A percentile compares a stretch with the other conserved stretches of the same genome.
These are phyloP conservation scores for Phialophora macrospora DNA, from an alignment of 2,329 filamentous ascomycete species.

Conservation along the genomic window DNA sequence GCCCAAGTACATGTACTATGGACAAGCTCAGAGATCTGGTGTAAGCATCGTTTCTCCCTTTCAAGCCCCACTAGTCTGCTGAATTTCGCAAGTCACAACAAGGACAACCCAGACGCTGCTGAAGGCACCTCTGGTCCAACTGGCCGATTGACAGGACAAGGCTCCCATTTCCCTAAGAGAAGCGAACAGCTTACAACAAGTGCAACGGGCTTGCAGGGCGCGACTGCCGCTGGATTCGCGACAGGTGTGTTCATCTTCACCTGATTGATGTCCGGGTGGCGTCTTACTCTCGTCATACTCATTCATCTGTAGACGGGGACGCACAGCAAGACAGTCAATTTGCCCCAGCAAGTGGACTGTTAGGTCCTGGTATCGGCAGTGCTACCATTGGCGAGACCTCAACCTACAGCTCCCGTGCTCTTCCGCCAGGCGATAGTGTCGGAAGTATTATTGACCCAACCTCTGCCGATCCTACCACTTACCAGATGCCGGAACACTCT, in stretches of 20 bases:
- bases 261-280: not conserved
- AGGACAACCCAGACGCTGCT: slow-evolving; percentile 19
- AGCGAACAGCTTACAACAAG: slow-evolving; percentile 12
- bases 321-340: not conserved
- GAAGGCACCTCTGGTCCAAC: slow-evolving; percentile 7
- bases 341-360: not conserved
- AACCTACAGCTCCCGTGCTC: slow-evolving; percentile 33
- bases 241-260: slow-evolving; percentile 13
- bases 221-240: not conserved
- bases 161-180: slow-evolving; percentile 34
- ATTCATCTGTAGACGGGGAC: slow-evolving; percentile 7
- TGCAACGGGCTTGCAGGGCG: not conserved
- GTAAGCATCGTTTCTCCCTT: slow-evolving; percentile 37
- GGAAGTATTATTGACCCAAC: slow-evolving; percentile 31
- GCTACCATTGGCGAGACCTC: slow-evolving; percentile 36
- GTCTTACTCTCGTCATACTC: not conserved
- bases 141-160: slow-evolving; percentile 33
- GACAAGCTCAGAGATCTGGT: slow-evolving; percentile 42
- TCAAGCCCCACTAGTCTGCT: slow-evolving; percentile 7
- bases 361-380: slow-evolving; percentile 19
- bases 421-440: slow-evolving; percentile 33
- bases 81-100: slow-evolving; percentile 11
- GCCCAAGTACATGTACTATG: slow-evolving; percentile 24
- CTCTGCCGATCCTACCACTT: slow-evolving; percentile 36
- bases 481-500: slow-evolving; percentile 34